Evolutionary conservation across 2,329 filamentous ascomycete species (phyloP).

Genomic region (Colletotrichum lupini): DNA sequence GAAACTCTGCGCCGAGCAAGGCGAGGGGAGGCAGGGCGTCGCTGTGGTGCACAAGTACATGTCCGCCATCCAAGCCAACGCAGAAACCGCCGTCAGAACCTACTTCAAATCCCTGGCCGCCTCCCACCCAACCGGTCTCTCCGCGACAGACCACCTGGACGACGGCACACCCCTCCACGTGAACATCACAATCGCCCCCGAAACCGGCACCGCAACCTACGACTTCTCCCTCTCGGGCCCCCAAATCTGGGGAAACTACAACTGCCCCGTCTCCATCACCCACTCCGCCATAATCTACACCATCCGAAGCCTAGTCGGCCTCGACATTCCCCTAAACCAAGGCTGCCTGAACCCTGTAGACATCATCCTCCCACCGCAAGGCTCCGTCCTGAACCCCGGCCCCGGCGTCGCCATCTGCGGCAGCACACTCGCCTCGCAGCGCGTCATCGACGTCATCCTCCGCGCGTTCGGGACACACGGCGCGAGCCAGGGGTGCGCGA

Average conservation of each 20-base stretch:
- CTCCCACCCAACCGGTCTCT: slow-evolving; percentile 30
- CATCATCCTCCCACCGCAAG: slow-evolving; percentile 44
- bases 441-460: slow-evolving; percentile 48
- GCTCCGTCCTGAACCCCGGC: slow-evolving; percentile 47
- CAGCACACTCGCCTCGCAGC: slow-evolving; percentile 65
- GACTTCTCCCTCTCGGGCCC: slow-evolving; percentile 50
- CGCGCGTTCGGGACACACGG: slow-evolving; percentile 41
- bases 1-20: slow-evolving; percentile 45
- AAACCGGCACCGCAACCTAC: slow-evolving; percentile 46
- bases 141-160: slow-evolving; percentile 48
- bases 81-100: slow-evolving; percentile 49
- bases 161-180: slow-evolving; percentile 49
- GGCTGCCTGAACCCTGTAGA: slow-evolving; percentile 49
- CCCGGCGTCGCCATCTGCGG: slow-evolving; percentile 56
- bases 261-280: slow-evolving; percentile 49
- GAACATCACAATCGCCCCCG: slow-evolving; percentile 44
- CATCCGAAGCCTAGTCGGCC: slow-evolving; percentile 48
- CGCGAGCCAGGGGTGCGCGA: slow-evolving; percentile 46
- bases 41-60: slow-evolving; percentile 48
- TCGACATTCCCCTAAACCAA: slow-evolving; percentile 52
- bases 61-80: slow-evolving; percentile 54
- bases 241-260: slow-evolving; percentile 49
- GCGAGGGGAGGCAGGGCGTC: too few relatives aligned
- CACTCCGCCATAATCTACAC: slow-evolving; percentile 53
- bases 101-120: slow-evolving; percentile 48